A percentile compares a stretch with the other conserved stretches of the same genome.
Conservation (phyloP, 1,284 basidiomycete genomes). For the Stereum hirsutum region DNA sequence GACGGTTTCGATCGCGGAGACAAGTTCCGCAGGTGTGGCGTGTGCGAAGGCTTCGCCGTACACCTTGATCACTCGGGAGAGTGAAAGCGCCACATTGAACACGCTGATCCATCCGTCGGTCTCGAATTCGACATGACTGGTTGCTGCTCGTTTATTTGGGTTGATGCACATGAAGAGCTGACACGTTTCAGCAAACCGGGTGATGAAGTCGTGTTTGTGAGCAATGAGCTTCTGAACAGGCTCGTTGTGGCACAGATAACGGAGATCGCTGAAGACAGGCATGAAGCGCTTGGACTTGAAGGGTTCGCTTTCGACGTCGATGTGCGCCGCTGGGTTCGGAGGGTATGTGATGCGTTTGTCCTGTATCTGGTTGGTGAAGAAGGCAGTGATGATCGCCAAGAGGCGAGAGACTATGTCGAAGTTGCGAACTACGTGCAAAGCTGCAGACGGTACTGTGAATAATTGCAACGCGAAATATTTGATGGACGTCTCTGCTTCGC, state of each 20-base stretch:
- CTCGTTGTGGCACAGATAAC: constrained; percentile 67
- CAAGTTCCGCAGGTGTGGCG: constrained; percentile 49
- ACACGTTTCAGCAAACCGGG: constrained; percentile 57
- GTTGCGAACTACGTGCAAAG: constrained; percentile 68
- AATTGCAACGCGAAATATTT: constrained; percentile 88
- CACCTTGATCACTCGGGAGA: constrained; percentile 81
- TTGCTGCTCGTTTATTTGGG: constrained; percentile 76
- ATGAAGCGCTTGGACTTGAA: constrained; percentile 94
- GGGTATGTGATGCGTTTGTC: constrained; percentile 57
- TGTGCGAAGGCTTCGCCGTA: constrained; percentile 75
- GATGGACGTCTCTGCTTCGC: constrained; percentile 89
- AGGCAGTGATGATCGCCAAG: constrained; percentile 74
- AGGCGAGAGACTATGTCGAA: constrained; percentile 71
- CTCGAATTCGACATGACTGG: constrained; percentile 88
- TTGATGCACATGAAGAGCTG: constrained; percentile 89
- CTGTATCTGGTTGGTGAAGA: constrained; percentile 81
- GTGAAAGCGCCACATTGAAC: constrained; percentile 85
- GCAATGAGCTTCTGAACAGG: constrained; percentile 75
- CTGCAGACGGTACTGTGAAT: constrained; percentile 83
- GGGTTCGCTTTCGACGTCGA: constrained; percentile 76
- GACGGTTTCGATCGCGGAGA: constrained; percentile 62
- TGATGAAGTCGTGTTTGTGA: constrained; percentile 48
- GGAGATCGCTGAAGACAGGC: constrained; percentile 81
- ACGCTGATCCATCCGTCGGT: constrained; percentile 91
- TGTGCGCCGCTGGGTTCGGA: constrained; percentile 29